A percentile compares a stretch with the other conserved stretches of the same genome.
These are phyloP conservation scores for Vanrija sp. DNA, from an alignment of 1,284 basidiomycete genomes.

Conservation along the genomic window DNA sequence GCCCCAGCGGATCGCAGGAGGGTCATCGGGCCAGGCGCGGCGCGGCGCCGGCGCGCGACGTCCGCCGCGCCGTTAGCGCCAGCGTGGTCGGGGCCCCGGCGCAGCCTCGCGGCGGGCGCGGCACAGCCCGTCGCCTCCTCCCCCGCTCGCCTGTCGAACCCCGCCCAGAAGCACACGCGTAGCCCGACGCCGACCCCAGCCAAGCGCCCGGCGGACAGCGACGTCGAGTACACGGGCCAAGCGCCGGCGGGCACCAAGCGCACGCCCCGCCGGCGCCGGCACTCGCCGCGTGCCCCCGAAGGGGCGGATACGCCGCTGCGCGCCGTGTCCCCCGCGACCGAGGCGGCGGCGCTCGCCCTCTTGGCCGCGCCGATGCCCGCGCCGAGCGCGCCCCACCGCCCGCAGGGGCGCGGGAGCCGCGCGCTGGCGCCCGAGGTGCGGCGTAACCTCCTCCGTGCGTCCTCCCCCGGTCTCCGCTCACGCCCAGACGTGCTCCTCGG, in stretches of 20 bases:
- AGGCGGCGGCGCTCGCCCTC: neutral
- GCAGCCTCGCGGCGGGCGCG: too few species aligned
- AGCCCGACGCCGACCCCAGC: too few species aligned
- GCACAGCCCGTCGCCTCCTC: too few species aligned
- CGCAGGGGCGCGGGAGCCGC: neutral
- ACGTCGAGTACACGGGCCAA: neutral
- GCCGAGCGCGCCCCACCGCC: neutral
- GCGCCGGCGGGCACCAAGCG: neutral
- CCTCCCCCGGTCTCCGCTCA: neutral
- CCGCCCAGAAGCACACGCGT: too few species aligned
- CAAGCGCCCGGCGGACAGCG: neutral
- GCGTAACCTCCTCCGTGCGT: slow-evolving; percentile 8
- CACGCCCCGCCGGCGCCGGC: too few species aligned
- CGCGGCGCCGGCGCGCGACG: too few species aligned
- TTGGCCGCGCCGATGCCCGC: neutral
- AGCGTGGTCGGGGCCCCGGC: too few species aligned
- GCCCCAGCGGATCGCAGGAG: too few species aligned
- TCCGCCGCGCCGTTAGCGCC: too few species aligned
- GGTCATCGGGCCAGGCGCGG: too few species aligned
- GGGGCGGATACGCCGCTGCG: slow-evolving; percentile 1
- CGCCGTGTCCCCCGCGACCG: neutral
- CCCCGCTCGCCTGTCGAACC: too few species aligned
- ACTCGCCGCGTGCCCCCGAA: too few species aligned
- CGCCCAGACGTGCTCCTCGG: slow-evolving; percentile 6
- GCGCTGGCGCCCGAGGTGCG: neutral